phyloP scores from a whole-genome alignment of 1,139 yeast species.

The Meyerozyma elateridarum region DNA sequence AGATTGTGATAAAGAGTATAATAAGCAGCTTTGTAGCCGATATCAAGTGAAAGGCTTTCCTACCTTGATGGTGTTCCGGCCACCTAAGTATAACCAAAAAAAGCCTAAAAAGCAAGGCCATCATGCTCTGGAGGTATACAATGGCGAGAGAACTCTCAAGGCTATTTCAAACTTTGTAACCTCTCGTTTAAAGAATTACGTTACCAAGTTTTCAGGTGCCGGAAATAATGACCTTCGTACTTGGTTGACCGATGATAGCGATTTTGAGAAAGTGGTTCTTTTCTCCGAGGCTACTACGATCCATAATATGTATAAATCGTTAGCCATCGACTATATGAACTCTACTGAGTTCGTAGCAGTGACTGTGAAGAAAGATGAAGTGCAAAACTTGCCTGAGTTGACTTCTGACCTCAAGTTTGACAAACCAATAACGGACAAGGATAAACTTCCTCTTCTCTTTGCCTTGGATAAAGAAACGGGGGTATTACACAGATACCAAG shows the following conservation, averaged over 20 bases:
- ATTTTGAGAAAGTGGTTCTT: constrained; percentile 31
- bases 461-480: constrained; percentile 21
- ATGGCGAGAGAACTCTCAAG: constrained; percentile 62
- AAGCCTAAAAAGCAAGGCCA: constrained; percentile 12
- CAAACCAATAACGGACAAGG: constrained; percentile 16
- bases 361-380: constrained; percentile 8
- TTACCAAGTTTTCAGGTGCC: constrained; percentile 42
- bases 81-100: constrained; percentile 53
- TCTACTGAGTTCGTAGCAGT: constrained; percentile 27
- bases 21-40: constrained; percentile 66
- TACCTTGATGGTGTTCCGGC: constrained; percentile 73
- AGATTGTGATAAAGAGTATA: constrained; percentile 70
- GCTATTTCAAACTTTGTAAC: constrained; percentile 56
- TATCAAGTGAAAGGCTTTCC: constrained; percentile 76
- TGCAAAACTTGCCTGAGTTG: constrained; percentile 12
- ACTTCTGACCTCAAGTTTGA: constrained; percentile 19
- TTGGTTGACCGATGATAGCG: constrained; percentile 24
- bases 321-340: constrained; percentile 69
- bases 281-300: constrained; percentile 44
- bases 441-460: constrained; percentile 28
- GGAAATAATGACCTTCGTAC: constrained; percentile 20
- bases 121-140: constrained; percentile 62
- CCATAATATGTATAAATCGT: constrained; percentile 62
- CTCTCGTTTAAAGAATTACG: constrained; percentile 68
- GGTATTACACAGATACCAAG: constrained; percentile 19